Base-by-base conservation (phyloP, 176 grass and related monocot genomes). In the Triticum timopheevii region DNA sequence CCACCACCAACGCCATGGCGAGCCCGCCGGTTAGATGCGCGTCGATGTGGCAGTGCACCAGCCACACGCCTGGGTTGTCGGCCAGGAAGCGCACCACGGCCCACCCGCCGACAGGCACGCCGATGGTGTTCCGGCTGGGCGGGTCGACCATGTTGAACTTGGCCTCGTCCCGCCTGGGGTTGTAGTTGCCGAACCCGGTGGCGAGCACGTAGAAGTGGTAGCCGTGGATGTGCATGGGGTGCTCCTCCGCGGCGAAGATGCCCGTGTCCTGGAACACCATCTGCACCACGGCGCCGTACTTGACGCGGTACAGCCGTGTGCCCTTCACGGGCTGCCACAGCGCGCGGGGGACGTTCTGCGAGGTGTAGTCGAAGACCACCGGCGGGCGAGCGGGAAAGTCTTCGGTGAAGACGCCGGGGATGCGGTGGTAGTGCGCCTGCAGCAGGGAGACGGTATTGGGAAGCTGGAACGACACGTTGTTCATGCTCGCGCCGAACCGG, bases 141-240 rank as follows among this genome's bases (percentile, higher is more conserved):
- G 97, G 97, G 71, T 99, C 97, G 25, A 91, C 87, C 36, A 99
- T 79, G 94, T 99, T 99, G 83, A 96, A 91, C 86, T 56, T 91
- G 31, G 83, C 92, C 13, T 12, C 34, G 88, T 99, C 97, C 6
- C 80, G 61, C 49, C 30, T 80, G 23, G 89, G 92, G 64, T 99
- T 56, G 76, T 90, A 96, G 80, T 96, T 99, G 24, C 94, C 97
- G 79, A 94, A 96, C 4, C 94, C 97, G 5, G 85, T 93, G 31
- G 90, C 97, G 19, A 96, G 90, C 85, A 96, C 92, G 88, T 91
- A 96, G 85, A 99, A 96, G 54, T 93, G 88, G 94, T 96, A 94
- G 0, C 97, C 97, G 23, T 99, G 97, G 80, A 99, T 79, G 88
- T 99, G 97, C 92, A 94, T 99, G 1, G 94, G 97, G 85, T 99